Base-by-base conservation (phyloP, 352 stramenopile species). In the Pythium vanterpoolii region DNA sequence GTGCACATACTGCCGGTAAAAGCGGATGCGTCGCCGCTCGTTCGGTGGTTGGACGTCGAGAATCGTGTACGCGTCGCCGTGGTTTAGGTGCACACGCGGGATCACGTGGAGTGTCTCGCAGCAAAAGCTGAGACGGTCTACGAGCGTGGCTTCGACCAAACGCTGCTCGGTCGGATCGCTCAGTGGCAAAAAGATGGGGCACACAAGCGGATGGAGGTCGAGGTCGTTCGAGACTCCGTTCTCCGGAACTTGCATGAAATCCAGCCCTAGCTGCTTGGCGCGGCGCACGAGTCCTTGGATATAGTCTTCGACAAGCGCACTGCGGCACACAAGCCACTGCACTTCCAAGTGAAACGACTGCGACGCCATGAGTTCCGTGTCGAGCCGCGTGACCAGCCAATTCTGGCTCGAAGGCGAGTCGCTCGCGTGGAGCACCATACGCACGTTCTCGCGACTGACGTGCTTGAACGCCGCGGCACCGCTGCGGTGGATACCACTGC, bases 291-390 rank as follows among this genome's bases (percentile, higher is more conserved):
- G 74, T n/a, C 67, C 71, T 44, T 79, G 80, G 54, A 90, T 90
- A 16, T 88, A 77, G 52, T 95, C 85, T 57, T 95, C 85, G 4
- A 93, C 85, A 4, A 93, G 70, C 28, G 83, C 82, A 48, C 85
- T 90, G 36, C 81, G 80, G 49, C 85, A 95, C 62, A 91, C 83
- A 26, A 92, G 76, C 85, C 85, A 95, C 60, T 92, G 85, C 27
- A 95, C 79, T 62, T 95, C 83, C 1, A 95, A 58, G 74, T 95
- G 85, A 51, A 83, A 95, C 67, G 80, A 90, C 58, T 89, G 82
- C 43, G 78, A 79, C 9, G 71, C 58, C 46, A 81, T 45, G 23
- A 91, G 62, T 39, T 92, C 84, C 34, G 74, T 89, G 56, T 94
- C 84, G n/a, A 90, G 69, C 46, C 85, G 82, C 23, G 73, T 71